Conservation (phyloP, 2,329 filamentous ascomycete species). For the Monosporascus sp. region DNA sequence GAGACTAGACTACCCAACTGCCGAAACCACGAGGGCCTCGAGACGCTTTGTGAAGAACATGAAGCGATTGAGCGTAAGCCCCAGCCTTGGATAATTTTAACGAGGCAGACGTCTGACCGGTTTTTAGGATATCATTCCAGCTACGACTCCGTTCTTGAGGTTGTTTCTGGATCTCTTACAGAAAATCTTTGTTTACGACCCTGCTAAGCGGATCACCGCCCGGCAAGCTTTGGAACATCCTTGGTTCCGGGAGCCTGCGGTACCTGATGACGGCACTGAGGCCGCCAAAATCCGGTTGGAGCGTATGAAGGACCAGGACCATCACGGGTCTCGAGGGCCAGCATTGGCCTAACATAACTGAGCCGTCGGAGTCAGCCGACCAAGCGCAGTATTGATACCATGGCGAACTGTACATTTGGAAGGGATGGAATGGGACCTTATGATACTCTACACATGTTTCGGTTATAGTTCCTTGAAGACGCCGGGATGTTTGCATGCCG, state of each 20-base stretch:
- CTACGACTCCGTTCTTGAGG: constrained; percentile 51
- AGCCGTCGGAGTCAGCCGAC: constrained; percentile 4
- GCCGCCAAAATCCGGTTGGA: constrained; percentile 58
- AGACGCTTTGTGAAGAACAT: constrained; percentile 66
- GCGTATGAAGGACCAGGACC: constrained; percentile 40
- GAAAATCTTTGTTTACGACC: constrained; percentile 66
- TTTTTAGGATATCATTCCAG: constrained; percentile 59
- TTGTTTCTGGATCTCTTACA: constrained; percentile 59
- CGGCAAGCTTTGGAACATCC: constrained; percentile 61
- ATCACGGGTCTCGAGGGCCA: constrained; percentile 17
- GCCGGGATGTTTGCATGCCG: constrained; percentile 13
- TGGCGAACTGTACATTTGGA: constrained; percentile 18
- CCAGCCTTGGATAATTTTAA: not conserved
- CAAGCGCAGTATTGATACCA: constrained; percentile 12
- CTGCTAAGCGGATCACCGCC: constrained; percentile 58
- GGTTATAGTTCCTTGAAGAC: constrained; percentile 10
- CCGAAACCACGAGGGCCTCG: constrained; percentile 59
- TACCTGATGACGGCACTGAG: constrained; percentile 62
- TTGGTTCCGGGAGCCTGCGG: constrained; percentile 61
- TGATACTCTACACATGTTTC: constrained; percentile 16
- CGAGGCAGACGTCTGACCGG: constrained; percentile 12
- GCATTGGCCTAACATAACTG: constrained; percentile 14
- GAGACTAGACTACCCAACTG: constrained; percentile 59
- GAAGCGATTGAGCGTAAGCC: constrained; percentile 58
- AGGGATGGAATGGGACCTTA: constrained; percentile 12